Base-by-base conservation (phyloP, 2,329 filamentous ascomycete species). In the Tolypocladium amazonense region DNA sequence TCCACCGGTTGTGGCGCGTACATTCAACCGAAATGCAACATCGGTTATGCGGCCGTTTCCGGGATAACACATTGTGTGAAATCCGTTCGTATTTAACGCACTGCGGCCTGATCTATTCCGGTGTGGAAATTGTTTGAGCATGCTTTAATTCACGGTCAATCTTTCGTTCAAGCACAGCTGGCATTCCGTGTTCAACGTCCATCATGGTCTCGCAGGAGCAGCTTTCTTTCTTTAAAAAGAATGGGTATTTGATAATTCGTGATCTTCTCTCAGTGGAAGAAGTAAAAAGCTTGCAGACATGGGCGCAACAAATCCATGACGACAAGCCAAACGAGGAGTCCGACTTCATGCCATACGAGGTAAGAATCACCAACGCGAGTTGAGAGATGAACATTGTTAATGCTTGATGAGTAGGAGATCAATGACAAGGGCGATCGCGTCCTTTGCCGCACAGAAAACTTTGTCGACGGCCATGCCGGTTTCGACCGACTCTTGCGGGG, bases 381-480 rank as follows among this genome's bases (percentile, higher is more conserved):
- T 47, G n/a, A 11, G 14, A 14, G 4, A 25, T 14, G 14, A 23
- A 27, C 7, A 3, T 12, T 38, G 43, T 3, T 45, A 45, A 45
- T 11, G 45, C 20, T 8, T 8, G 1, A 1, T 11, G 1, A 18
- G 1, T n/a, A 64, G 60, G 62, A 64, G 50, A 56, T 64, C 14
- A 64, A 65, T 39, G 58, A 45, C 45, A 58, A 59, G 30, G 64
- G 61, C n/a, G 54, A 62, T 23, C 59, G 60, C 25, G 64, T 65
- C 23, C 59, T 64, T 14, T 65, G 64, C 53, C 59, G 61, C 2
- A 64, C 64, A 3, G 62, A 65, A 45, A 64, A 65, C 58, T 65
- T 63, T 56, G 62, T 56, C 15, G 62, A 65, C n/a, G 57, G 60
- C 56, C 64, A 65, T 56, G 20, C 43, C 3, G 64, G 62, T 7